These are phyloP conservation scores for Populus simonii DNA, from an alignment of 345 rosid genomes.

Conservation along the genomic window DNA sequence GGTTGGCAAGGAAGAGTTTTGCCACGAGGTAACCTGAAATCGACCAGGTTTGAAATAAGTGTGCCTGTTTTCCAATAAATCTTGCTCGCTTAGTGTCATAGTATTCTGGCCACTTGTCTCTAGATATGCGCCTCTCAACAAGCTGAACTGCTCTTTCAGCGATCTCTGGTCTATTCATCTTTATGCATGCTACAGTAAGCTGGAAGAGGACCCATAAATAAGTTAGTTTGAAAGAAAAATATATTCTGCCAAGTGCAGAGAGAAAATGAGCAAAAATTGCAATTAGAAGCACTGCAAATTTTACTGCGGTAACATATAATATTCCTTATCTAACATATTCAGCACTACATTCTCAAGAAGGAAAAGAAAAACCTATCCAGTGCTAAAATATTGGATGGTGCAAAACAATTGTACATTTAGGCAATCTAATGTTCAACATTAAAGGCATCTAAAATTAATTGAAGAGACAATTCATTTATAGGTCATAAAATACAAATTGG, in stretches of 20 bases:
- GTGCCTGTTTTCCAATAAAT: slow-evolving; percentile 88
- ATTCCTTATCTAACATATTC: too few species aligned
- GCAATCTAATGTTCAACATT: too few species aligned
- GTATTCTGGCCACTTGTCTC: slow-evolving; percentile 92
- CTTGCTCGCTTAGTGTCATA: slow-evolving; percentile 72
- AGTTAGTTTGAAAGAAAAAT: slow-evolving; percentile 4
- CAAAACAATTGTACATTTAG: too few species aligned
- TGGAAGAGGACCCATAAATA: slow-evolving; percentile 23
- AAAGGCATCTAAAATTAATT: too few species aligned
- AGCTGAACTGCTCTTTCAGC: slow-evolving; percentile 69
- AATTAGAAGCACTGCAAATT: too few species aligned
- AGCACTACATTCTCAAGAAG: too few species aligned
- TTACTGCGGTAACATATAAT: too few species aligned
- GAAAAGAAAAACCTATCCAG: too few species aligned
- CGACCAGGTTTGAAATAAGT: slow-evolving; percentile 82
- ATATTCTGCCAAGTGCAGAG: neutral
- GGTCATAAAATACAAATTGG: too few species aligned
- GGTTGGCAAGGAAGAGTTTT: slow-evolving; percentile 71
- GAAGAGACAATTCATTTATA: too few species aligned
- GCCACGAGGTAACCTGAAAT: slow-evolving; percentile 89
- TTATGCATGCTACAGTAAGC: slow-evolving; percentile 83
- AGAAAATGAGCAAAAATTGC: neutral
- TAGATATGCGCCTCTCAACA: slow-evolving; percentile 63
- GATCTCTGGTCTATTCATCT: slow-evolving; percentile 82
- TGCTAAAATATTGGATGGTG: too few species aligned